Evolutionary conservation across 2,329 filamentous ascomycete genomes (phyloP), one percentile per base, ranked within the genome.

Genomic region (Sporothrix mexicana): DNA sequence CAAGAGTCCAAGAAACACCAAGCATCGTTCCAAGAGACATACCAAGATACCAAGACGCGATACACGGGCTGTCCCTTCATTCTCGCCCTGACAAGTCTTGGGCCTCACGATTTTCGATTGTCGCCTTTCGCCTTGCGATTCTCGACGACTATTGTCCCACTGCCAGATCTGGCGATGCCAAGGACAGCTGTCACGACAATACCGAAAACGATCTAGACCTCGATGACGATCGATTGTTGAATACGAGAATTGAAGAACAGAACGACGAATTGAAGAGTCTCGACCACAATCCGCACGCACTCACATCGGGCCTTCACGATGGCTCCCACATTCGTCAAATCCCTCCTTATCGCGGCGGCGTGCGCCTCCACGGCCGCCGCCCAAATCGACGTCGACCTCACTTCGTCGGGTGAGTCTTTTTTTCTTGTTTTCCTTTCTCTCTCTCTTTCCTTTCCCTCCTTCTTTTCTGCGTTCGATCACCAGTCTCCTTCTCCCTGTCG

Each of bases 371-470:
- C 72, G 57, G 73, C 70, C 68, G 59, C 20, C 41, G 75, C 75
- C 8, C 72, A 74, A 20, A 69, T 76, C 53, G n/a, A 51, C 4
- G 72, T 76, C 66, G 74, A 76, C 53, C 45, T 76, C 15, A 36
- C 74, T 1, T 72, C 70, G 47, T 55, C 75, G 4, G 6, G 75
- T 76, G 43, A 3, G 74, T 70, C 36, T 9, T 3, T 30, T 43
- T 9, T 47, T 10, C 12, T 10, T 61, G n/a, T 15, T 20, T 23
- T 23, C 30, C 15, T 9, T 20, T 55, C 12, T 55, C 15, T 9
- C 1, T 12, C 9, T 9, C 23, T 3, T 23, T 41, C 15, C 45
- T 13, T 41, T 30, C 45, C 17, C 36, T 66, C 20, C 45, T 41
- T 15, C 45, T 30, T n/a, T n/a, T n/a, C n/a, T 7, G 13, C 15